Evolutionary conservation across 1,139 yeast genomes (phyloP).

Genomic region (Candida tunisiensis): DNA sequence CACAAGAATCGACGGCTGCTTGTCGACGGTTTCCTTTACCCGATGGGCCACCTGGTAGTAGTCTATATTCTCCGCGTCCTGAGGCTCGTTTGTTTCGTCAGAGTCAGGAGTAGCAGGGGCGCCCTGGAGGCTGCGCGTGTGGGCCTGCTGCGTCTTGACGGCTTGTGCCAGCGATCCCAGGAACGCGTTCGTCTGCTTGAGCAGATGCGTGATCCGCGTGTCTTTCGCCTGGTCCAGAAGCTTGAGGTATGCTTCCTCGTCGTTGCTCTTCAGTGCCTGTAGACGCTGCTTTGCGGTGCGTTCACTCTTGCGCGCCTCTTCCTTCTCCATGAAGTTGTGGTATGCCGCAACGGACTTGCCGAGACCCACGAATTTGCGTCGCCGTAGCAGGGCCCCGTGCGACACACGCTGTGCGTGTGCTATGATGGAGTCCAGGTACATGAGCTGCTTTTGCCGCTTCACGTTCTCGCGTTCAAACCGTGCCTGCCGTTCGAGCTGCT

Average conservation of each 20-base stretch:
- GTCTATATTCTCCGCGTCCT: constrained; percentile 54
- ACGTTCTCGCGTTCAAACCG: constrained; percentile 31
- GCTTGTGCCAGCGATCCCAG: constrained; percentile 85
- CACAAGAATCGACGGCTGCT: constrained; percentile 74
- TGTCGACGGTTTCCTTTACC: constrained; percentile 60
- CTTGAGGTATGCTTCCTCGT: constrained; percentile 94
- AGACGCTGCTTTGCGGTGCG: constrained; percentile 93
- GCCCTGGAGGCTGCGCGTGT: constrained; percentile 10
- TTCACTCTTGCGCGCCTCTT: constrained; percentile 76
- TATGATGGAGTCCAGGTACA: constrained; percentile 22
- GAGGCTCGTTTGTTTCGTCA: constrained; percentile 34
- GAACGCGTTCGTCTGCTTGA: constrained; percentile 80
- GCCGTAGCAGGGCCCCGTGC: constrained; percentile 7
- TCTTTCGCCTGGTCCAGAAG: constrained; percentile 93
- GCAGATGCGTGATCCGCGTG: constrained; percentile 89
- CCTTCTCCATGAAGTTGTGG: constrained; percentile 41
- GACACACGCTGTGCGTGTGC: constrained; percentile 15
- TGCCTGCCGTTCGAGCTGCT: constrained; percentile 43
- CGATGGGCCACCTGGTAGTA: constrained; percentile 92
- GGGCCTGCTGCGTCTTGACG: constrained; percentile 62
- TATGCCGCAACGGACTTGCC: constrained; percentile 12
- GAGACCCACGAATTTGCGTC: constrained; percentile 6
- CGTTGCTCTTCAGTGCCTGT: constrained; percentile 91
- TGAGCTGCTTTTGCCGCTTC: constrained; percentile 19
- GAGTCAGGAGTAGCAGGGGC: constrained; percentile 22